Conservation (phyloP, 2,329 filamentous ascomycete species). For the Penicillium fuscoglaucum region DNA sequence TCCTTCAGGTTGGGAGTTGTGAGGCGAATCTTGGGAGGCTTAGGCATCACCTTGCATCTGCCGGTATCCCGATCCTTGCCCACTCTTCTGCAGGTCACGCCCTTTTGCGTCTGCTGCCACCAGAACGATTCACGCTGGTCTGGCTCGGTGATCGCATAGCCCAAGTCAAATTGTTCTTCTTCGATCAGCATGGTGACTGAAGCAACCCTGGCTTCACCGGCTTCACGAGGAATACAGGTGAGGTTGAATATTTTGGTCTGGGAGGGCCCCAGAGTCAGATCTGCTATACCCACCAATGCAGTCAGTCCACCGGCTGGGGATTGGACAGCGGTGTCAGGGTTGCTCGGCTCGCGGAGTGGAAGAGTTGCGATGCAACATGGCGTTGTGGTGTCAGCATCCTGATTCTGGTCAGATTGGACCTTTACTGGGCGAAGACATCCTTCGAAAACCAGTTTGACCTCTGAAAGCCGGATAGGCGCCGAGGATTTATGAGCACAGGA, state of each 20-base stretch:
- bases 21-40: constrained; percentile 88
- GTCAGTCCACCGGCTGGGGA: constrained; percentile 37
- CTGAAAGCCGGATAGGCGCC: constrained; percentile 49
- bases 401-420: constrained; percentile 37
- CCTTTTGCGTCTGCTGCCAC: constrained; percentile 45
- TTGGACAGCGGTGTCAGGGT: constrained; percentile 31
- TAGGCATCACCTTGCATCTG: constrained; percentile 72
- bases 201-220: constrained; percentile 70
- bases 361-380: constrained; percentile 34
- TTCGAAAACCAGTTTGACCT: constrained; percentile 55
- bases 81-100: constrained; percentile 39
- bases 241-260: constrained; percentile 71
- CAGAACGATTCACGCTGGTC: constrained; percentile 38
- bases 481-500: constrained; percentile 51
- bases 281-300: constrained; percentile 56
- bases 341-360: constrained; percentile 37
- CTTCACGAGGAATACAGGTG: constrained; percentile 72
- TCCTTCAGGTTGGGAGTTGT: constrained; percentile 60
- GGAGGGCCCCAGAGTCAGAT: constrained; percentile 67
- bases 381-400: constrained; percentile 23
- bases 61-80: constrained; percentile 52
- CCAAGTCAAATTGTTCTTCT: constrained; percentile 65
- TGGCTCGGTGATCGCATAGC: constrained; percentile 59
- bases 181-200: constrained; percentile 65
- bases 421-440: constrained; percentile 49